Evolutionary conservation across 192 early-diverging fungal genomes (phyloP).

Genomic region (Mortierella alpina): DNA sequence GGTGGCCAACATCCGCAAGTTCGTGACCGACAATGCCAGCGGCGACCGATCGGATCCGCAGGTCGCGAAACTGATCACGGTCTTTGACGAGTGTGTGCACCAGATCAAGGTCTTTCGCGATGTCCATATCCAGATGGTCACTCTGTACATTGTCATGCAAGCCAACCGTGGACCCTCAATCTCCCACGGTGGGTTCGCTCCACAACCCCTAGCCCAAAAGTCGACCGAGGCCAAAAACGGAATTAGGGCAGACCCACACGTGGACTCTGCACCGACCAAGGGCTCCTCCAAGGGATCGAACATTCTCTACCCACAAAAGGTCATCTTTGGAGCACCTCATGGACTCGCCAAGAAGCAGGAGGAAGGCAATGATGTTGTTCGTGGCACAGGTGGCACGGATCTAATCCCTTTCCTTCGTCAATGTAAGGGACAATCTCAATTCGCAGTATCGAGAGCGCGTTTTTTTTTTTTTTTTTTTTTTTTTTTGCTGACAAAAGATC

Average conservation of each 20-base stretch:
- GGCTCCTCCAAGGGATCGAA: slow-evolving; percentile 24
- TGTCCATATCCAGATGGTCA: slow-evolving; percentile 92
- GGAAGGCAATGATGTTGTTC: slow-evolving; percentile 65
- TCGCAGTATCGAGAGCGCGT: not conserved
- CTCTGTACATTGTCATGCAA: slow-evolving; percentile 89
- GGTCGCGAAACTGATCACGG: slow-evolving; percentile 60
- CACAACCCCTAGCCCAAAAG: slow-evolving; percentile 24
- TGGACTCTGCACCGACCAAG: not conserved
- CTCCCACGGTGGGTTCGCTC: slow-evolving; percentile 67
- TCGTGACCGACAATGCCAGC: slow-evolving; percentile 56
- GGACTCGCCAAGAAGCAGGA: slow-evolving; percentile 73
- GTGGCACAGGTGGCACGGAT: slow-evolving; percentile 88
- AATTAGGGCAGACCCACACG: not conserved
- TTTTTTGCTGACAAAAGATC: too few relatives aligned
- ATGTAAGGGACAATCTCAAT: slow-evolving; percentile 33
- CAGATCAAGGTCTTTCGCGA: slow-evolving; percentile 90
- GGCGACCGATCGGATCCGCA: slow-evolving; percentile 17
- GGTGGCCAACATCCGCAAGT: slow-evolving; percentile 76
- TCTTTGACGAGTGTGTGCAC: slow-evolving; percentile 85
- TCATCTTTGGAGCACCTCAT: slow-evolving; percentile 31
- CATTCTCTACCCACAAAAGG: slow-evolving; percentile 45
- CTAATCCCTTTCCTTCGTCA: slow-evolving; percentile 87
- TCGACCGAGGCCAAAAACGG: not conserved
- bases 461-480: slow-evolving; percentile 1
- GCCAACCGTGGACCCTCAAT: slow-evolving; percentile 77